These are phyloP conservation scores for Dryadomyces sulphureus DNA, from an alignment of 2,329 filamentous ascomycete species.

Conservation along the genomic window DNA sequence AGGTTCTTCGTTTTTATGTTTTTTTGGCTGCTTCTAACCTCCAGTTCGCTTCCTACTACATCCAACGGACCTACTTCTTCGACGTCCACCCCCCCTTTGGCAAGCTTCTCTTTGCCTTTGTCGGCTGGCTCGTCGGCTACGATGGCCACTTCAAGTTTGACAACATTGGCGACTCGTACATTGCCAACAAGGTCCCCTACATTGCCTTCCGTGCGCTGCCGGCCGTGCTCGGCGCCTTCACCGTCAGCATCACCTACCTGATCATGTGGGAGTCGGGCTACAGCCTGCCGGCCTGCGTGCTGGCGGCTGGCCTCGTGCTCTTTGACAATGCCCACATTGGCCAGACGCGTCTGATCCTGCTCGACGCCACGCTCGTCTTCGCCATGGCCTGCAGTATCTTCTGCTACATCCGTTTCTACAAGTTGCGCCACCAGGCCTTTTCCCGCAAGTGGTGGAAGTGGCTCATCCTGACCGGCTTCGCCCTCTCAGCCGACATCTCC, in stretches of 20 bases:
- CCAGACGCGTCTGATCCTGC: slow-evolving; percentile 85
- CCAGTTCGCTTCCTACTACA: slow-evolving; percentile 65
- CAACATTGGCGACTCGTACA: slow-evolving; percentile 97
- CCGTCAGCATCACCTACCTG: slow-evolving; percentile 82
- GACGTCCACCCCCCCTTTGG: slow-evolving; percentile 97
- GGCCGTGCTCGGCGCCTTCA: slow-evolving; percentile 79
- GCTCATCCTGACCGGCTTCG: slow-evolving; percentile 88
- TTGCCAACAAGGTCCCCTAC: slow-evolving; percentile 92
- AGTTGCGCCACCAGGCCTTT: slow-evolving; percentile 78
- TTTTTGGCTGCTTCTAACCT: background rate
- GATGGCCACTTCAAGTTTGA: slow-evolving; percentile 97
- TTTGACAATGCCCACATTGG: slow-evolving; percentile 97
- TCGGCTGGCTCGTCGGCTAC: slow-evolving; percentile 95
- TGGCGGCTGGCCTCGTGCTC: slow-evolving; percentile 74
- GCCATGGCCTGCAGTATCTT: slow-evolving; percentile 93
- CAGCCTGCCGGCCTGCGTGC: slow-evolving; percentile 78
- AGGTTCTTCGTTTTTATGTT: slow-evolving; percentile 10
- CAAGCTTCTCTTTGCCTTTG: slow-evolving; percentile 92
- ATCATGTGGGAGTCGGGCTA: slow-evolving; percentile 99
- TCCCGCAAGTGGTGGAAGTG: slow-evolving; percentile 99
- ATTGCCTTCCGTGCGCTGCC: slow-evolving; percentile 90
- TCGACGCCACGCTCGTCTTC: slow-evolving; percentile 86
- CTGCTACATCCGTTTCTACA: slow-evolving; percentile 96
- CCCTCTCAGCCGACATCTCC: slow-evolving; percentile 92
- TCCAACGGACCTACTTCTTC: slow-evolving; percentile 98